A percentile compares a stretch with the other conserved stretches of the same genome.
Conservation (phyloP, 805 yeast genomes). For the Hanseniaspora occidentalis region DNA sequence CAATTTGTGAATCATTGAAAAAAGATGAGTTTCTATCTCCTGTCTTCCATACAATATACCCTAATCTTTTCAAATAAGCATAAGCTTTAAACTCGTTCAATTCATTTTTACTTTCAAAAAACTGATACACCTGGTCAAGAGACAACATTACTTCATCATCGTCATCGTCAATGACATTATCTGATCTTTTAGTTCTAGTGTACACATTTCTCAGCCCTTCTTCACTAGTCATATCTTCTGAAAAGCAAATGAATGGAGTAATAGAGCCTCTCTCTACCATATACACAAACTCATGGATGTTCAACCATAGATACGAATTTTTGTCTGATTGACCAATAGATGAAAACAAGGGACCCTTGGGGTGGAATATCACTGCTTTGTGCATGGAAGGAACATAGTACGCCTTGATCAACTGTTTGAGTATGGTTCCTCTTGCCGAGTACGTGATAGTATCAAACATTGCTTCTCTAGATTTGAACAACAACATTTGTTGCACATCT, state of each 20-base stretch:
- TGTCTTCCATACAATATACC: conserved; percentile 47
- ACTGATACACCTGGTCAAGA: conserved; percentile 51
- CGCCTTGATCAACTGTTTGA: conserved; percentile 40
- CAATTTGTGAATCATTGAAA: neutral
- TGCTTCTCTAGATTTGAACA: conserved; percentile 45
- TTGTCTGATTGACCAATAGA: conserved; percentile 55
- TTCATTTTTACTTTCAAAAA: conserved; percentile 29
- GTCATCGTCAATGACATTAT: conserved; percentile 11
- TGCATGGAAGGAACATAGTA: conserved; percentile 29
- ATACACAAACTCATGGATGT: conserved; percentile 60
- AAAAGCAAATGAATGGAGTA: conserved; percentile 23
- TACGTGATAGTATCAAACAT: conserved; percentile 59
- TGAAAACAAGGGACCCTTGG: conserved; percentile 62
- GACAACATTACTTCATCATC: conserved; percentile 32
- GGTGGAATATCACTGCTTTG: conserved; percentile 30
- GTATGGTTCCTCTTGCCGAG: conserved; percentile 32
- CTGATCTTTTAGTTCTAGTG: conserved; percentile 9
- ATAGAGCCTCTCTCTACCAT: conserved; percentile 70
- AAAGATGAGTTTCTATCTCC: conserved; percentile 4
- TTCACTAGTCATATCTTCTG: neutral
- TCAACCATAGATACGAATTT: conserved; percentile 37
- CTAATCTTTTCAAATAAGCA: conserved; percentile 62
- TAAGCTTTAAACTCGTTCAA: conserved; percentile 54
- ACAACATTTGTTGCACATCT: conserved; percentile 31
- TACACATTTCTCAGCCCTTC: conserved; percentile 6